Conservation (phyloP, 164 flowering plant genomes). For the Platanus orientalis region DNA sequence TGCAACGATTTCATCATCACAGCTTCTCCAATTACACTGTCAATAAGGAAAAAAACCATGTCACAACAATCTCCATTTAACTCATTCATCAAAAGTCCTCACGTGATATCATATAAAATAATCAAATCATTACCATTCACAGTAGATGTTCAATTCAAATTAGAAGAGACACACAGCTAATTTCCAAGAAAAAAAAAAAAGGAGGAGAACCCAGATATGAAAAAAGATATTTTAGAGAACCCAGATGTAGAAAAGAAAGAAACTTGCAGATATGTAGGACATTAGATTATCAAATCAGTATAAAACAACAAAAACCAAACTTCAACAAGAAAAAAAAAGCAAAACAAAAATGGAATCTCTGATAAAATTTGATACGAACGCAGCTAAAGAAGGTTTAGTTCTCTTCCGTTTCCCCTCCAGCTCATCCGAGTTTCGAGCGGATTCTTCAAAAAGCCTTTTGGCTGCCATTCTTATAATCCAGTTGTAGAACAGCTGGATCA, state of each 20-base stretch:
- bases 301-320: neutral
- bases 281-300: neutral
- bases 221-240: too few species aligned
- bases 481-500: too few species aligned
- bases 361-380: slow-evolving; percentile 37
- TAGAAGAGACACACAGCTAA: too few species aligned
- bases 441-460: slow-evolving; percentile 39
- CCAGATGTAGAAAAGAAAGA: too few species aligned
- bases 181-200: too few species aligned
- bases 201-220: too few species aligned
- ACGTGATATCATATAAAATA: neutral
- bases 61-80: neutral
- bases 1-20: slow-evolving; percentile 43
- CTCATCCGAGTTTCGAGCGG: slow-evolving; percentile 24
- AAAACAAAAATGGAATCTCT: neutral
- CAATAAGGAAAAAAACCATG: neutral
- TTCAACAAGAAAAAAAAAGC: neutral
- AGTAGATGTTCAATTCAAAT: too few species aligned
- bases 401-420: slow-evolving; percentile 35
- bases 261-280: too few species aligned
- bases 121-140: too few species aligned
- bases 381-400: too few species aligned
- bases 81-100: too few species aligned
- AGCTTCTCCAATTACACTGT: slow-evolving; percentile 58
- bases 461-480: slow-evolving; percentile 49